Evolutionary conservation across 2,329 filamentous ascomycete genomes (phyloP).

Genomic region (Knufia petricola): DNA sequence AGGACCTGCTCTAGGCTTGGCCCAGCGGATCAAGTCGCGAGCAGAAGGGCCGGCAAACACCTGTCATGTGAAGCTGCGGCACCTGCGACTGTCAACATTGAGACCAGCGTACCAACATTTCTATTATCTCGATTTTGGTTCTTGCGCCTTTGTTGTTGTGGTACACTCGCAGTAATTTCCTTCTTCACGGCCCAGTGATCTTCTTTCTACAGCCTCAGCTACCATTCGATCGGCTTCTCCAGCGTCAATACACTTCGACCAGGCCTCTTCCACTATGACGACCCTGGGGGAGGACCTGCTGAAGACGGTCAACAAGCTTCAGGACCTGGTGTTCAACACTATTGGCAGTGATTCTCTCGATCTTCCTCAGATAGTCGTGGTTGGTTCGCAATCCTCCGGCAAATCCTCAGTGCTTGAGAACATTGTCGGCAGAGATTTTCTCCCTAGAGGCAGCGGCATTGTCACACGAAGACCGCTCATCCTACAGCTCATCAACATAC

Average conservation of each 20-base stretch:
- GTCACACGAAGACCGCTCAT: conserved; percentile 91
- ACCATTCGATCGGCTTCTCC: conserved; percentile 11
- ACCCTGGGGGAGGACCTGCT: conserved; percentile 92
- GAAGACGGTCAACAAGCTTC: conserved; percentile 92
- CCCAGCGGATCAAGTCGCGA: too few species aligned
- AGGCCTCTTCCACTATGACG: conserved; percentile 53
- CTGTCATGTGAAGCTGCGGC: too few species aligned
- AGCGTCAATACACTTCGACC: not conserved
- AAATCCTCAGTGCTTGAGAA: conserved; percentile 99
- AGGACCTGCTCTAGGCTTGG: too few species aligned
- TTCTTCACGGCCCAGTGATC: not conserved
- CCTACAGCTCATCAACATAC: conserved; percentile 95
- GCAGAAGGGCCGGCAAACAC: too few species aligned
- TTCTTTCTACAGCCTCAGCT: not conserved
- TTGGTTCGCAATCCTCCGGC: conserved; percentile 94
- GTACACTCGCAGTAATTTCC: not conserved
- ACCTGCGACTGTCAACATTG: too few species aligned
- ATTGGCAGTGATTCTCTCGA: conserved; percentile 98
- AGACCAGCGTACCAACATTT: too few species aligned
- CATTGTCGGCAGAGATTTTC: conserved; percentile 93
- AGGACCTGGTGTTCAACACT: conserved; percentile 98
- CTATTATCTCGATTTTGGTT: not conserved
- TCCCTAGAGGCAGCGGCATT: conserved; percentile 92
- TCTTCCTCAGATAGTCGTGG: conserved; percentile 95
- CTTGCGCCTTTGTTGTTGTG: not conserved